Percentiles rank a stretch among this genome's conserved stretches.
Conservation (phyloP, 768 basidiomycete species). For the Lactifluus subvellereus region DNA sequence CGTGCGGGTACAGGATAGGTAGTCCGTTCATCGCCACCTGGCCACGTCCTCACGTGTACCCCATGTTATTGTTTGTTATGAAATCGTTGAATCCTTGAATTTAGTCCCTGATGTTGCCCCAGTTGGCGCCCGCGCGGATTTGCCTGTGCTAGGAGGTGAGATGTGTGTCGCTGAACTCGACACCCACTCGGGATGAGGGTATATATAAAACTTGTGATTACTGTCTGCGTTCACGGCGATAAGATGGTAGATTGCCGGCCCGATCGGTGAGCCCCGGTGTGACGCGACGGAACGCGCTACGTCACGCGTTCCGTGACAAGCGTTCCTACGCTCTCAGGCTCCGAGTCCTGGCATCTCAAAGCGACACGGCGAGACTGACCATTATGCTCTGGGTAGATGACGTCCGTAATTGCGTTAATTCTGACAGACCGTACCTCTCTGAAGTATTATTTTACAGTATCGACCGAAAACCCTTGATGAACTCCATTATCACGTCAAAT, state of each 20-base stretch:
- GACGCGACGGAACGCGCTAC: conserved; percentile 23
- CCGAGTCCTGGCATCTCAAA: no score
- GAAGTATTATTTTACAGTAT: conserved; percentile 44
- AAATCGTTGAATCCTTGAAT: no score
- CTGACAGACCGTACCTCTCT: neutral
- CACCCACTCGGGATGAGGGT: no score
- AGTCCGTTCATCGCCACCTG: no score
- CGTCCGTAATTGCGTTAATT: conserved; percentile 28
- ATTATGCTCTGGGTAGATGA: conserved; percentile 48
- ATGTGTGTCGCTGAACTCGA: no score
- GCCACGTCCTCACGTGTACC: no score
- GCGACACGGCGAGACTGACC: neutral
- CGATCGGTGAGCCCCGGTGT: conserved; percentile 19
- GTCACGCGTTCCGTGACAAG: conserved; percentile 23
- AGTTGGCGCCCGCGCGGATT: no score
- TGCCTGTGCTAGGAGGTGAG: no score
- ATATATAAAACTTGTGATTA: no score
- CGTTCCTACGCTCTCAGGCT: neutral
- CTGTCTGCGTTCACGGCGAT: neutral
- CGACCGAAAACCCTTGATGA: conserved; percentile 80
- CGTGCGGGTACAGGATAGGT: no score
- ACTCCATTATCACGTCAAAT: conserved; percentile 79
- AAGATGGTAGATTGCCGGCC: conserved; percentile 14
- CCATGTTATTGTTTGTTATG: no score
- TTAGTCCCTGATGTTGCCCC: no score